Conservation (phyloP, 1,284 basidiomycete species). For the Cryptococcus amylolentus region DNA sequence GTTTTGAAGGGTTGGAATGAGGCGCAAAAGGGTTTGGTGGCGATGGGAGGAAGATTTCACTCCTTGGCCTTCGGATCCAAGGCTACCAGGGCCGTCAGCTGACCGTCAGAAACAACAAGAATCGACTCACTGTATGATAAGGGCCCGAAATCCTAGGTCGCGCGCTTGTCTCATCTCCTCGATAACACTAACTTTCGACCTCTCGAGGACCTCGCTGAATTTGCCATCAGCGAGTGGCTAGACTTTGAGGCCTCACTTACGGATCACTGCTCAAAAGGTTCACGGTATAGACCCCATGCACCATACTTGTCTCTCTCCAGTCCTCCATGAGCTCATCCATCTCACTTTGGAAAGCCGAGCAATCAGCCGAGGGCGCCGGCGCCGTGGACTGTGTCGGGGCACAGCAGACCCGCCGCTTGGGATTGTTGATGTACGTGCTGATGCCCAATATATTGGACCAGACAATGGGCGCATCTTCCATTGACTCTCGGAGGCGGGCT, state of each 20-base stretch:
- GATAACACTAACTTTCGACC: constrained; percentile 12
- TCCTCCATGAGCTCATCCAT: neutral
- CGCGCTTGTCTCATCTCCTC: constrained; percentile 10
- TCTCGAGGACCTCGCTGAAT: constrained; percentile 4
- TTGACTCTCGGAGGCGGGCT: neutral
- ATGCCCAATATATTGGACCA: constrained; percentile 1
- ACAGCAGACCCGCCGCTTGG: constrained; percentile 4
- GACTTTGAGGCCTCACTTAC: constrained; percentile 5
- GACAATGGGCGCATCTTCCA: neutral
- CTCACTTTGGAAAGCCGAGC: neutral
- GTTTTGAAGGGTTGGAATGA: constrained; percentile 7
- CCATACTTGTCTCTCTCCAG: constrained; percentile 4
- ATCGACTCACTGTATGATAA: constrained; percentile 18
- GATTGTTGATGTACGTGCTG: constrained; percentile 14
- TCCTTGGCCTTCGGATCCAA: constrained; percentile 7
- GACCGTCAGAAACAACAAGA: neutral
- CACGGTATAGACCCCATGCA: constrained; percentile 19
- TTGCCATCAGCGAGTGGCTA: neutral
- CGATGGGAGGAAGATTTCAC: neutral
- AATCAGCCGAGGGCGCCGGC: neutral
- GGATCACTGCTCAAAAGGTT: constrained; percentile 13
- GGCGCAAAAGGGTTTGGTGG: neutral
- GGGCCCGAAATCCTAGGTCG: constrained; percentile 10
- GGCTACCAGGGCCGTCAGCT: constrained; percentile 2
- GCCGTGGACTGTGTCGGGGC: neutral